Evolutionary conservation across 176 grass and related monocot species (phyloP), one percentile per base, ranked within the genome.

Genomic region (Pontederia paniculata): DNA sequence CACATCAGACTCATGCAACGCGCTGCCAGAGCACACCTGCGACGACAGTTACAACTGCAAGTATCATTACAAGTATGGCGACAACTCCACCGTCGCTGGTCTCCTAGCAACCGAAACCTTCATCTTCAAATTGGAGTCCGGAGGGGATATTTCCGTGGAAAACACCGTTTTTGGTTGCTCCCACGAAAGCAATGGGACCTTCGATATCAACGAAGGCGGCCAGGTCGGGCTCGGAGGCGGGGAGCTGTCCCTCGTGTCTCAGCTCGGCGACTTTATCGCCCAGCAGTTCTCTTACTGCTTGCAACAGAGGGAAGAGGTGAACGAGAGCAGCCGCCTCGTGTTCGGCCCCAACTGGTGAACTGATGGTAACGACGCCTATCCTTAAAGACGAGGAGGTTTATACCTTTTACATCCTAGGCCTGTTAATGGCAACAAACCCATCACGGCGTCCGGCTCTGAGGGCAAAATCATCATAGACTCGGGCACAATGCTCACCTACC

Each of bases 381-480:
- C 11, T 6, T 9, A 12, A 18, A 1, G 21, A 12, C 0, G 0
- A 21, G 0, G 5, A 1, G 1, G 25, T 31, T 31, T 1, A 31
- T 1, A 15, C 55, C 5, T 70, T 59, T 55, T 70, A 70, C 45
- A 12, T 5, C 9, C 43, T 60, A 2, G 1, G 14, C 0, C 68
- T 70, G 55, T 70, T 9, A 22, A 1, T 0, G 45, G 5, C 20
- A 10, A 3, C 1, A 7, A 10, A 0, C 7, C 54, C 9, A 22
- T 1, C 5, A 31, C 14, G 10, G 23, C 20, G 9, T 20, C 3
- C 4, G 1, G 4, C 2, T 8, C 17, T 0, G n/a, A 4, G 0
- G 23, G 56, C 25, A 41, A 70, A 2, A 42, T 70, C 43, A 51
- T 59, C 22, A 22, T 70, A 44, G 68, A 70, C 68, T 59, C 68